Conservation (phyloP, 805 yeast genomes). For the Starmerella tilneyi region DNA sequence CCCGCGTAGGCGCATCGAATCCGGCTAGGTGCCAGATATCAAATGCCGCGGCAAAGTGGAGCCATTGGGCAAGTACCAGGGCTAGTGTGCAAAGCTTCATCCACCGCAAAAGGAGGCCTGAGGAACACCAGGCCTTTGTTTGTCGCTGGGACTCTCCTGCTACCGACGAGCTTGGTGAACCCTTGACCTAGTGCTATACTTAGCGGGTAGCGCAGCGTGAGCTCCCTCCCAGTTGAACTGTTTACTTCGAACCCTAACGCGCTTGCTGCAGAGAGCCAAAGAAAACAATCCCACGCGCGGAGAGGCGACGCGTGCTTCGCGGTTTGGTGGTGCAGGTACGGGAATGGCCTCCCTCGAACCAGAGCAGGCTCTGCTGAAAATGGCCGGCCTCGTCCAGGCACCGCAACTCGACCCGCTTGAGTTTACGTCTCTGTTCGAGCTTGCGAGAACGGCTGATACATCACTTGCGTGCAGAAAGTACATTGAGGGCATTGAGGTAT, state of each 20-base stretch:
- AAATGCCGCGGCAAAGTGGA: background rate
- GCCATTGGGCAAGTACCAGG: background rate
- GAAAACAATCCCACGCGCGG: background rate
- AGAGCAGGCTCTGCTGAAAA: slow-evolving; percentile 2
- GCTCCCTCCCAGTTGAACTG: too few relatives aligned
- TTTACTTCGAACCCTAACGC: background rate
- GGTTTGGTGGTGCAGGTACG: background rate
- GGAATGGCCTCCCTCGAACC: background rate
- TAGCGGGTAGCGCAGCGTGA: too few relatives aligned
- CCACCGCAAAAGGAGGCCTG: background rate
- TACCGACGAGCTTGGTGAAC: too few relatives aligned
- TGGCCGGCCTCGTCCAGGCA: background rate
- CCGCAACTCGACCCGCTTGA: background rate
- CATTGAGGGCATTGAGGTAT: slow-evolving; percentile 5
- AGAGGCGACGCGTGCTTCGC: background rate
- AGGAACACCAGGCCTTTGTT: background rate
- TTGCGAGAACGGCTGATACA: background rate
- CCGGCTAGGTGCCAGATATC: background rate
- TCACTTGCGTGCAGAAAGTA: background rate
- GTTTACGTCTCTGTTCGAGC: background rate
- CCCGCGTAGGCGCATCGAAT: background rate
- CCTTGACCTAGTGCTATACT: too few relatives aligned
- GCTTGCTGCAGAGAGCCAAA: background rate
- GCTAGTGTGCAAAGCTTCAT: background rate
- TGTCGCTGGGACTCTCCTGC: too few relatives aligned